These are phyloP conservation scores for Candida freyschussii DNA, from an alignment of 1,139 yeast genomes.

Conservation along the genomic window DNA sequence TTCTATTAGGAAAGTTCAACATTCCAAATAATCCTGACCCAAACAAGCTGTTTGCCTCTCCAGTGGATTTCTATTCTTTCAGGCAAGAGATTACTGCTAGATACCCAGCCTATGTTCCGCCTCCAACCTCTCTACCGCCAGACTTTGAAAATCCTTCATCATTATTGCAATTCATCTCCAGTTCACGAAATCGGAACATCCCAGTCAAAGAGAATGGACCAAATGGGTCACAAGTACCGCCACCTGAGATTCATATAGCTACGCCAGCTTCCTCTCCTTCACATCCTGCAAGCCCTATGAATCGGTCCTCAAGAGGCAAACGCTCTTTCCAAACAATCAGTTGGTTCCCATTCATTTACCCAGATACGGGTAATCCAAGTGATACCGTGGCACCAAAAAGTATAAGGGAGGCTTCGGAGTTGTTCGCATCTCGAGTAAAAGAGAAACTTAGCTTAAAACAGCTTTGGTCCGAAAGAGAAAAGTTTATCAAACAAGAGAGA, in stretches of 20 bases:
- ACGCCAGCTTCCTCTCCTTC: constrained; percentile 91
- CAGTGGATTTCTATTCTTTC: constrained; percentile 75
- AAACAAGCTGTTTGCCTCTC: constrained; percentile 51
- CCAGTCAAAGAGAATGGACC: constrained; percentile 46
- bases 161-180: constrained; percentile 52
- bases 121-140: constrained; percentile 40
- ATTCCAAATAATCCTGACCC: constrained; percentile 31
- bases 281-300: constrained; percentile 43
- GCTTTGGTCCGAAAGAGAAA: constrained; percentile 64
- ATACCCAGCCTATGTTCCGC: constrained; percentile 64
- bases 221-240: constrained; percentile 46
- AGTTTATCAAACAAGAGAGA: constrained; percentile 71
- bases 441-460: constrained; percentile 60
- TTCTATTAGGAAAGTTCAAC: constrained; percentile 40
- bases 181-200: constrained; percentile 45
- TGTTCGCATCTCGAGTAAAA: constrained; percentile 57
- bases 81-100: constrained; percentile 70
- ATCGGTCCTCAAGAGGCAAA: constrained; percentile 44
- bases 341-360: constrained; percentile 75
- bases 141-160: constrained; percentile 47
- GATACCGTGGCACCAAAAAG: constrained; percentile 56
- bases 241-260: constrained; percentile 69
- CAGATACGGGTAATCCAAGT: constrained; percentile 36
- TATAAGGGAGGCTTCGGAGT: constrained; percentile 68
- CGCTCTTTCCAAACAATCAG: constrained; percentile 77